phyloP scores from a whole-genome alignment of 2,329 filamentous ascomycete genomes.

The Xylariaceae sp. region DNA sequence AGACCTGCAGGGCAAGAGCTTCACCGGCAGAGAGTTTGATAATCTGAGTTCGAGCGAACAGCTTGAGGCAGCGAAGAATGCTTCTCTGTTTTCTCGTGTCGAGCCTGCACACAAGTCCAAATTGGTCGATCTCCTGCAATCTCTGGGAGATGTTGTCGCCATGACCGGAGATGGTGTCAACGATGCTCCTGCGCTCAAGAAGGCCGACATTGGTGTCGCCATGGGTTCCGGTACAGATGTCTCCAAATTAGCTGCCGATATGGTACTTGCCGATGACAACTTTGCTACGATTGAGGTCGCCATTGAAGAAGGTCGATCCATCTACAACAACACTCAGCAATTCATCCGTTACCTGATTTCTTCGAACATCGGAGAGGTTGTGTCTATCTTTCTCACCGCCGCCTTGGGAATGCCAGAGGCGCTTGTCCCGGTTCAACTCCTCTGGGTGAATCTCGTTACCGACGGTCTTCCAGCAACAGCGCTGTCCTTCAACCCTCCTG shows the following conservation, averaged over 20 bases:
- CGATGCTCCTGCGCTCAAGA: slow-evolving; percentile 95
- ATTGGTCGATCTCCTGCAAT: slow-evolving; percentile 92
- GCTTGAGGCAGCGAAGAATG: slow-evolving; percentile 75
- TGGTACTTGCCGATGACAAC: slow-evolving; percentile 98
- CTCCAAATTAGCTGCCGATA: slow-evolving; percentile 92
- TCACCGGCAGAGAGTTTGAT: slow-evolving; percentile 92
- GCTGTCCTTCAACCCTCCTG: slow-evolving; percentile 96
- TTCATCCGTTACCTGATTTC: slow-evolving; percentile 99
- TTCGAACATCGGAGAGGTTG: slow-evolving; percentile 97
- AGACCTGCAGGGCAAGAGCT: slow-evolving; percentile 87
- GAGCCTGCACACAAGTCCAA: slow-evolving; percentile 97
- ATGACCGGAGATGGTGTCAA: slow-evolving; percentile 99
- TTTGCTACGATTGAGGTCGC: slow-evolving; percentile 96
- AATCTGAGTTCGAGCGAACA: slow-evolving; percentile 74
- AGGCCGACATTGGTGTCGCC: slow-evolving; percentile 96
- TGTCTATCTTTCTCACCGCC: slow-evolving; percentile 97
- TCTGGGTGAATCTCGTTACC: slow-evolving; percentile 98
- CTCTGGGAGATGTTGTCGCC: slow-evolving; percentile 87
- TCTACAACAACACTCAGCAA: slow-evolving; percentile 99
- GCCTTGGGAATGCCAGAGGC: slow-evolving; percentile 97
- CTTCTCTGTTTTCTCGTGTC: slow-evolving; percentile 91
- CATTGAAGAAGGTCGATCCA: slow-evolving; percentile 93
- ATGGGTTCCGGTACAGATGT: slow-evolving; percentile 99
- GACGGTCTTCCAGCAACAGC: slow-evolving; percentile 95
- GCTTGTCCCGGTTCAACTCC: slow-evolving; percentile 90